These are phyloP conservation scores for Calocera viscosa DNA, from an alignment of 768 basidiomycete species.

Conservation along the genomic window DNA sequence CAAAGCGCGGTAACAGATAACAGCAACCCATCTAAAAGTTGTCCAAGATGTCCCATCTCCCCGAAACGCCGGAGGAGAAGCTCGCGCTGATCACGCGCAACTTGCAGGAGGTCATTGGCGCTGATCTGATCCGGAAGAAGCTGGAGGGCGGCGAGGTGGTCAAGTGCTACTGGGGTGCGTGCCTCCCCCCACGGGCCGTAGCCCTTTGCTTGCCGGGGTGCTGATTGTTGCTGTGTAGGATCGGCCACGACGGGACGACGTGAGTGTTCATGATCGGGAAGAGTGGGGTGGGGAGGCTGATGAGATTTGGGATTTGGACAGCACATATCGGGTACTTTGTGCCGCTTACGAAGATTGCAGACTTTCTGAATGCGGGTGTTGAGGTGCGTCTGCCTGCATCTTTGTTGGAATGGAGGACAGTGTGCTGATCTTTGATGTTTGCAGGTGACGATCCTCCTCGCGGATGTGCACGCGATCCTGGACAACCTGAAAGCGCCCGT, in stretches of 20 bases:
- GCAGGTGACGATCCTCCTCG: constrained; percentile 66
- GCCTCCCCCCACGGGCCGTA: constrained; percentile 5
- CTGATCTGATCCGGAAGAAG: constrained; percentile 67
- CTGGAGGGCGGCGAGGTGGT: constrained; percentile 62
- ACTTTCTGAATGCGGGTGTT: constrained; percentile 87
- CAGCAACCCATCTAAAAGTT: too few relatives aligned
- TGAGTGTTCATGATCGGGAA: constrained; percentile 25
- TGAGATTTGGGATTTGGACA: too few relatives aligned
- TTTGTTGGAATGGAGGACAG: constrained; percentile 14
- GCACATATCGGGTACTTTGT: constrained; percentile 98
- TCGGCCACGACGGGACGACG: constrained; percentile 89
- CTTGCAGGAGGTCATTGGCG: constrained; percentile 79
- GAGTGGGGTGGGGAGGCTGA: neutral
- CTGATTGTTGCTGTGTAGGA: constrained; percentile 36
- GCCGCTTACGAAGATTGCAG: constrained; percentile 85
- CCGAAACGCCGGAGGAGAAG: constrained; percentile 22
- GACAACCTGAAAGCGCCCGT: constrained; percentile 95
- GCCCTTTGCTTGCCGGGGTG: neutral
- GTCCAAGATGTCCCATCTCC: constrained; percentile 1
- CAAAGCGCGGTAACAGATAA: too few relatives aligned
- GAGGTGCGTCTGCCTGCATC: constrained; percentile 37
- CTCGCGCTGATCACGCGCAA: constrained; percentile 76
- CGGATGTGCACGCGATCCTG: constrained; percentile 95
- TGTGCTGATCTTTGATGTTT: neutral
- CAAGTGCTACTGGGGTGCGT: constrained; percentile 86